Base-by-base conservation (phyloP, 108 stramenopile species). In the Cylindrotheca closterium region DNA sequence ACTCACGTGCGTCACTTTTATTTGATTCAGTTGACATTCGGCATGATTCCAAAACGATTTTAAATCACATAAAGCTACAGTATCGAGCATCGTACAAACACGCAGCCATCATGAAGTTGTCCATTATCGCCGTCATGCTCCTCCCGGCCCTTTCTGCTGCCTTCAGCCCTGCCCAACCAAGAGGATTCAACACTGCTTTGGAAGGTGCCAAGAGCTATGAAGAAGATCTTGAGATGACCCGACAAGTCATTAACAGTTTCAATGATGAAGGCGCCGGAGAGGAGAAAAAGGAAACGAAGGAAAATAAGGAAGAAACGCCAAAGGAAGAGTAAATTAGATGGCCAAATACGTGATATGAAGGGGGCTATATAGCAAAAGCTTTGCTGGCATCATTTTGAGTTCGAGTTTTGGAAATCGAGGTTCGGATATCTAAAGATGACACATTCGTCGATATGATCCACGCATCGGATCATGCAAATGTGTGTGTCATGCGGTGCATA, bases 161-260 rank as follows among this genome's bases (percentile, higher is more conserved):
- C 48, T 77, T 77, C 29, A 52, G 63, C 30, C 74, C 74, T 32
- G 51, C 51, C 29, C 61, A 53, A 48, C 47, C 50, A 21, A 48
- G 59, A 15, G 49, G 23, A 47, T 66, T 66, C 3, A 2, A 50
- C 4, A 51, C 58, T 4, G 45, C 57, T 33, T 32, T 66, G 37
- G 52, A 56, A 52, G 58, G 48, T 26, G 85, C 85, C 55, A 86
- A 78, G 65, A 55, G 57, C 58, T 51, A 52, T 31, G 86, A 79
- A 29, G 86, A 87, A 64, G 86, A 87, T 57, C 54, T 84, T 22
- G 86, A 81, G 58, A 58, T 81, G 74, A 84, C 86, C 21, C 70
- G 80, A 51, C 57, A 34, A 37, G 49, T 54, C 32, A 53, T 65
- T 10, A 26, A 45, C 60, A 49, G 12, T 18, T 49, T 62, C 60